Conservation (phyloP, 1,139 yeast species). For the Geotrichum phurueaensis region DNA sequence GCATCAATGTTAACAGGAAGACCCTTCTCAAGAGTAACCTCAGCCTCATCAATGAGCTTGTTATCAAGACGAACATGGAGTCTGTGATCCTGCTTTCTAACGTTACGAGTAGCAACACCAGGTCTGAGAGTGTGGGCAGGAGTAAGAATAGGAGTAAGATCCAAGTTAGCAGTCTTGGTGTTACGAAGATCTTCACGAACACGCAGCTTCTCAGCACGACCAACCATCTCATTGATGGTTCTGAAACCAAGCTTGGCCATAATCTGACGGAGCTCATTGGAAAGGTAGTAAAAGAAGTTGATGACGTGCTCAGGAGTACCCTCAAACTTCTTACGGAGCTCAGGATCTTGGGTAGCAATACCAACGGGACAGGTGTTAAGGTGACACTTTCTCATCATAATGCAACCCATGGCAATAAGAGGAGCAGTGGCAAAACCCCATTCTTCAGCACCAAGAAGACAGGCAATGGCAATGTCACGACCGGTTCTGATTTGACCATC, state of each 20-base stretch:
- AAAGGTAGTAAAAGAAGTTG: slow-evolving; percentile 91
- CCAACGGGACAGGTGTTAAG: slow-evolving; percentile 95
- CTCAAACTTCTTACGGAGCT: slow-evolving; percentile 79
- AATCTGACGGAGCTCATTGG: slow-evolving; percentile 83
- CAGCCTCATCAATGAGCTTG: slow-evolving; percentile 93
- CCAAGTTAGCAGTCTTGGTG: slow-evolving; percentile 87
- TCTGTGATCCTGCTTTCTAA: slow-evolving; percentile 90
- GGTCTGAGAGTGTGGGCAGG: slow-evolving; percentile 97
- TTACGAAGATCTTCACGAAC: slow-evolving; percentile 82
- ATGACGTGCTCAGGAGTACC: slow-evolving; percentile 99
- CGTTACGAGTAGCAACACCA: slow-evolving; percentile 93
- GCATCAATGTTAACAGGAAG: slow-evolving; percentile 92
- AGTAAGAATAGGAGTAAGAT: slow-evolving; percentile 85
- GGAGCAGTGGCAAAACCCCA: slow-evolving; percentile 99
- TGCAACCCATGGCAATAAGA: slow-evolving; percentile 94
- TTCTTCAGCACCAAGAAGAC: slow-evolving; percentile 95
- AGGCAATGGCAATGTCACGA: slow-evolving; percentile 91
- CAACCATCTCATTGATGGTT: slow-evolving; percentile 96
- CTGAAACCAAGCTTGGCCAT: slow-evolving; percentile 96
- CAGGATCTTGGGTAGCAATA: slow-evolving; percentile 97
- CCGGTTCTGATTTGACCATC: slow-evolving; percentile 98
- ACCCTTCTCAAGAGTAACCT: slow-evolving; percentile 86
- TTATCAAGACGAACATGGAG: slow-evolving; percentile 90
- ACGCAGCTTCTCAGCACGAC: slow-evolving; percentile 83
- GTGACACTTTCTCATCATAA: slow-evolving; percentile 93